Percentiles rank a stretch among this genome's conserved stretches.
These are phyloP conservation scores for Selaginella tamariscina DNA, from an alignment of 75 land plant species.

Conservation along the genomic window DNA sequence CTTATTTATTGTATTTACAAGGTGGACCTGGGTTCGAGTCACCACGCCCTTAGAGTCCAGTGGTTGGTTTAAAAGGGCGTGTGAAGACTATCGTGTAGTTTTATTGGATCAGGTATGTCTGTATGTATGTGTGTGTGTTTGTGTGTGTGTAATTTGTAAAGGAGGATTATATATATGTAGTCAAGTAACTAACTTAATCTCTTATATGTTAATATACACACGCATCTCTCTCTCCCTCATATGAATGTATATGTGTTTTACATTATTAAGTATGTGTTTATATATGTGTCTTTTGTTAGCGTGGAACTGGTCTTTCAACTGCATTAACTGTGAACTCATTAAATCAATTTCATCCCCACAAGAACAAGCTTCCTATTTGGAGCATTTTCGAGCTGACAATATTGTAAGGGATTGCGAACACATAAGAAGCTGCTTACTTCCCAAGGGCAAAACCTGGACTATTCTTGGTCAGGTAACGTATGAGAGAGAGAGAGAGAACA, in stretches of 20 bases:
- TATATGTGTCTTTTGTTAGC: constrained; percentile 34
- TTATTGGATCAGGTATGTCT: constrained; percentile 74
- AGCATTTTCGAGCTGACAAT: constrained; percentile 89
- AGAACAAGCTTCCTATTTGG: constrained; percentile 55
- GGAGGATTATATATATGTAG: background rate
- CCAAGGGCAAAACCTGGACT: constrained; percentile 72
- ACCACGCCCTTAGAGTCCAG: constrained; percentile 64
- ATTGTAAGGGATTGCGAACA: constrained; percentile 89
- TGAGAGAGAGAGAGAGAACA: no score
- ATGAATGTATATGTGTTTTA: constrained; percentile 10
- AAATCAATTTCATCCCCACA: constrained; percentile 45
- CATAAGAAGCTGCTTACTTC: constrained; percentile 52
- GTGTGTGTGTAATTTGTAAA: background rate
- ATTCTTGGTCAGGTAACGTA: constrained; percentile 88
- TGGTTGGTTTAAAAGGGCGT: constrained; percentile 88
- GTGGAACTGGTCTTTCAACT: constrained; percentile 96
- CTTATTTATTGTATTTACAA: constrained; percentile 70
- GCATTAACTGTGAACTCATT: constrained; percentile 70
- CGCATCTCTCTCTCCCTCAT: background rate
- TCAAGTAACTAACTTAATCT: no score
- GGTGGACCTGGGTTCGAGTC: constrained; percentile 94
- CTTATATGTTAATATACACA: background rate
- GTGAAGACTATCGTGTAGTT: constrained; percentile 69
- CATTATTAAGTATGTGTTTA: constrained; percentile 1
- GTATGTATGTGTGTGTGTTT: background rate